Evolutionary conservation across 257 asterid species (phyloP).

Genomic region (Nicotiana knightiana): DNA sequence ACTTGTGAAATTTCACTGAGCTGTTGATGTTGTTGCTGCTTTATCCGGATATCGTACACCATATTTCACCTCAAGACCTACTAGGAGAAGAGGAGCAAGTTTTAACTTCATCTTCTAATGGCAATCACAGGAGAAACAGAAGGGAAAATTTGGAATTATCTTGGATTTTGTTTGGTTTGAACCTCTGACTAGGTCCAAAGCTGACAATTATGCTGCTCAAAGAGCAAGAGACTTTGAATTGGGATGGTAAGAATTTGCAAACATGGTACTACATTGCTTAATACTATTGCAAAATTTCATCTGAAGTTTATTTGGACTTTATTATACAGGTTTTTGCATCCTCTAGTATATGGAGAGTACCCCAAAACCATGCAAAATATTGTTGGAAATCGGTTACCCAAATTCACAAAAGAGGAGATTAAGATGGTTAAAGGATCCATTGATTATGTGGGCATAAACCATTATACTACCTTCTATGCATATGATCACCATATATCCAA

Average conservation of each 20-base stretch:
- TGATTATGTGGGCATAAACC: constrained; percentile 84
- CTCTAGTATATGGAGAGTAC: constrained; percentile 65
- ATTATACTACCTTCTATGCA: constrained; percentile 61
- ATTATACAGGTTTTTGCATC: constrained; percentile 52
- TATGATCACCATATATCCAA: constrained; percentile 38
- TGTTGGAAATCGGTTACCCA: constrained; percentile 44
- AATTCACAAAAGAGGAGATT: constrained; percentile 50
- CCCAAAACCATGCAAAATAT: constrained; percentile 63
- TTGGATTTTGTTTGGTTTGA: constrained; percentile 61
- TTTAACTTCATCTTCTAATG: background rate
- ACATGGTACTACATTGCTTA: constrained; percentile 43
- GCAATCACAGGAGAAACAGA: constrained; percentile 50
- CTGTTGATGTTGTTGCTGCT: background rate
- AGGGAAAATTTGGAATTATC: constrained; percentile 83
- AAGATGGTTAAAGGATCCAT: constrained; percentile 41
- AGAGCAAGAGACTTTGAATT: constrained; percentile 83
- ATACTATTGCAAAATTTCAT: background rate
- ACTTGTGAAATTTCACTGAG: no score
- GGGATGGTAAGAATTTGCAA: constrained; percentile 83
- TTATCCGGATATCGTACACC: background rate
- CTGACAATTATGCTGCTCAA: constrained; percentile 67
- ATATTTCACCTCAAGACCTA: background rate
- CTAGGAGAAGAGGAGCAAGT: background rate
- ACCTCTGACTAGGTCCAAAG: constrained; percentile 36
- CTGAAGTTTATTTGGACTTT: background rate